phyloP scores from a whole-genome alignment of 192 early-diverging fungal genomes.

The Diversispora eburnea region DNA sequence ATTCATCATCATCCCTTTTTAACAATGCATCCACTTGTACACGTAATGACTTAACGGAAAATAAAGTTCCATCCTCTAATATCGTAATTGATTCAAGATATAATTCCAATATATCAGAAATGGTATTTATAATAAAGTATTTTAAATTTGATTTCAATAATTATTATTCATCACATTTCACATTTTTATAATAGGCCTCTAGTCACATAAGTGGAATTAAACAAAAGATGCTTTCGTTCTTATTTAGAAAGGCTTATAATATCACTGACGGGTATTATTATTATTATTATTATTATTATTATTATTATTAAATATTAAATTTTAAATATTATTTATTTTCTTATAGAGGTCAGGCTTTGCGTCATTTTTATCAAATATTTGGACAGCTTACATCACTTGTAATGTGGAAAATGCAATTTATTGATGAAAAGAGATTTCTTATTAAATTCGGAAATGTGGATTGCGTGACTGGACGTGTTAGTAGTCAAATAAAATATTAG shows the following conservation, averaged over 20 bases:
- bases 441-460: conserved; percentile 68
- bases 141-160: too few relatives aligned
- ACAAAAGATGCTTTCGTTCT: conserved; percentile 62
- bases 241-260: conserved; percentile 54
- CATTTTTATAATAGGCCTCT: conserved; percentile 26
- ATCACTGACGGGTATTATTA: conserved; percentile 41
- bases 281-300: background rate
- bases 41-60: conserved; percentile 20
- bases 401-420: conserved; percentile 70
- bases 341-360: conserved; percentile 38
- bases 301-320: background rate
- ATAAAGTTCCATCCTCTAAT: conserved; percentile 29
- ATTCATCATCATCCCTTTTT: conserved; percentile 20
- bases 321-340: conserved; percentile 8
- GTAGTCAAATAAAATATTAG: conserved; percentile 18
- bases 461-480: conserved; percentile 49
- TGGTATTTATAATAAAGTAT: too few relatives aligned
- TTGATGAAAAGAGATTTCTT: conserved; percentile 53
- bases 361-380: conserved; percentile 67
- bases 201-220: conserved; percentile 60
- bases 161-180: background rate
- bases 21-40: conserved; percentile 19
- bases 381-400: conserved; percentile 53
- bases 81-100: conserved; percentile 1
- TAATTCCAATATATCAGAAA: too few relatives aligned